A percentile compares a stretch with the other conserved stretches of the same genome.
phyloP scores from a whole-genome alignment of 148 eudicot genomes.

The Polygonum aviculare region DNA sequence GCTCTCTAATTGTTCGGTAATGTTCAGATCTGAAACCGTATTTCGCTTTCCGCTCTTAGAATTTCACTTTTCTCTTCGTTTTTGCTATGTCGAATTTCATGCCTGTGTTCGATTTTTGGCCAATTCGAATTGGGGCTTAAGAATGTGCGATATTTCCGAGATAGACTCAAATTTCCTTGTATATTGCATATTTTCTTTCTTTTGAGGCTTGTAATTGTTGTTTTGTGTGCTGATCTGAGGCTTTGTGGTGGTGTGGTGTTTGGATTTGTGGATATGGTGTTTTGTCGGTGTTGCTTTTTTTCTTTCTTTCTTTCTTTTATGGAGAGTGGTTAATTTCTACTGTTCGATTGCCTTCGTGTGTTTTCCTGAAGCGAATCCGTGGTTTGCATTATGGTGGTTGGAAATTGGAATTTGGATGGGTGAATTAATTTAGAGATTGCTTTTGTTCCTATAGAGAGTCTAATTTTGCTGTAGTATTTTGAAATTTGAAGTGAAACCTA shows the following conservation, averaged over 20 bases:
- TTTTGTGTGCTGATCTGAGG: not conserved
- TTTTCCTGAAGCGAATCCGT: not conserved
- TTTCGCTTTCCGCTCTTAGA: not conserved
- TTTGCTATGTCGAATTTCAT: not conserved
- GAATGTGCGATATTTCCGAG: not conserved
- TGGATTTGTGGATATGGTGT: not conserved
- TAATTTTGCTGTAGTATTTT: not conserved
- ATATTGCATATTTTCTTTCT: not conserved
- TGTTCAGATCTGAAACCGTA: conserved; percentile 6
- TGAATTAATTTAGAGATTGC: not conserved
- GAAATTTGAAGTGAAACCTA: not conserved
- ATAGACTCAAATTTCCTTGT: not conserved
- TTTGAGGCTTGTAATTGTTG: not conserved
- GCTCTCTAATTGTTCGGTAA: conserved; percentile 2
- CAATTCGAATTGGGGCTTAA: not conserved
- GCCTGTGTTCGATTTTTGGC: not conserved
- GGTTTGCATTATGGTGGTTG: not conserved
- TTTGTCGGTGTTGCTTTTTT: not conserved
- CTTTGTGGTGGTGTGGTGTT: not conserved
- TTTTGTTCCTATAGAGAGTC: not conserved
- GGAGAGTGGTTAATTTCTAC: not conserved
- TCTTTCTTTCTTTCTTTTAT: not conserved
- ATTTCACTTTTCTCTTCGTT: not conserved
- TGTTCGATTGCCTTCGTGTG: not conserved
- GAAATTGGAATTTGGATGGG: not conserved